Base-by-base conservation (phyloP, 129 eudicot species). In the Pittosporum tobira region DNA sequence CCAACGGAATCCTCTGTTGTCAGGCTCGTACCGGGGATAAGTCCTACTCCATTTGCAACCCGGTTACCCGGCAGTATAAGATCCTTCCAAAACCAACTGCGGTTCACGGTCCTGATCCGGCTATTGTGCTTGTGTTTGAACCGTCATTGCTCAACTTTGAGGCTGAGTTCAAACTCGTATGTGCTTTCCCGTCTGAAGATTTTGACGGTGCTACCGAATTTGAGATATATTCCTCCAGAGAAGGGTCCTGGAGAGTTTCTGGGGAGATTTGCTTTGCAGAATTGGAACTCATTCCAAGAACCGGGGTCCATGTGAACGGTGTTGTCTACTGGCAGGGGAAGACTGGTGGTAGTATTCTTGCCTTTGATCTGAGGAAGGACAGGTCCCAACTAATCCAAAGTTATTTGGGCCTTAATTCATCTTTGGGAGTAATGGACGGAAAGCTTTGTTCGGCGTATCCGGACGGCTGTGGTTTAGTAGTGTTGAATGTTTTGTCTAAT, bases 1-100 rank as follows among this genome's bases (percentile, higher is more conserved):
- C 80, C 31, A 85, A 81, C 59, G 94, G 94, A 9, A 64, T 85
- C 16, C 82, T 85, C 56, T 75, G 82, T 57, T 85, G 94, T 70
- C 80, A 60, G 60, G 80, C 73, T 22, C 64, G 49, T 34, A 26
- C 76, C 5, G 73, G 67, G 14, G 83, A 69, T 37, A 72, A 22
- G 29, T 64, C 80, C 14, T 85, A 85, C 64, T 85, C 78, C 61
- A 67, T 85, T 16, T 85, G 88, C 62, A 81, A 85, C 62, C 94
- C 94, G 0, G 81, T 64, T 50, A 78, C 84, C 9, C 50, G 46
- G 85, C 82, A 78, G 68, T 81, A 66, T 67, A 85, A 70, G 73
- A 61, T 64, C 55, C 70, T 85, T 44, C 83, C 88, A 4, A 66
- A 78, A 47, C 80, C 80, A 36, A 75, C 49, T 63, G 67, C 67